Conservation (phyloP, 768 basidiomycete species). For the Podaxis sp. region DNA sequence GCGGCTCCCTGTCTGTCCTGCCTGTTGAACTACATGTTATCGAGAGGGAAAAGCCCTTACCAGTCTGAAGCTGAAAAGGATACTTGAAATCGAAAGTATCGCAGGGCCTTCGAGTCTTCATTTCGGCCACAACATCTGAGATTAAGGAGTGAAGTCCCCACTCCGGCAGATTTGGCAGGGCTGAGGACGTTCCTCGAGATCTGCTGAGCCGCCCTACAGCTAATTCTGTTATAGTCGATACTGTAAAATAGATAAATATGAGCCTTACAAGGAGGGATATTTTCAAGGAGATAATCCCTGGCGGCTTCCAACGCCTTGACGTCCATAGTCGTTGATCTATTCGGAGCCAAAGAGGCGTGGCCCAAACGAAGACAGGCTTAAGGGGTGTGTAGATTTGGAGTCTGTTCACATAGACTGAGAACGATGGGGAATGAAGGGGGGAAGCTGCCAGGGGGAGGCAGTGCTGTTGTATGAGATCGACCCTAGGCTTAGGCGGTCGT, state of each 20-base stretch:
- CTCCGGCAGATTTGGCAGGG: neutral
- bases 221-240: neutral
- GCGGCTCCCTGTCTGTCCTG: neutral
- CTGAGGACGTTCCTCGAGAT: neutral
- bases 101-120: conserved; percentile 1
- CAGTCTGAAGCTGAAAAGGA: neutral
- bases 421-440: too few species aligned
- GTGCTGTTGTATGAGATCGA: too few species aligned
- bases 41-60: neutral
- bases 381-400: too few species aligned
- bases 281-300: conserved; percentile 1
- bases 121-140: conserved; percentile 3
- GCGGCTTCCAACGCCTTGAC: neutral
- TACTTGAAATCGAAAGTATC: neutral
- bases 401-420: too few species aligned
- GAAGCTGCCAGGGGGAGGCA: too few species aligned
- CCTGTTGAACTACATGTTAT: neutral
- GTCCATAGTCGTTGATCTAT: neutral
- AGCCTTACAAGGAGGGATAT: conserved; percentile 3
- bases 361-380: neutral
- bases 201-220: conserved; percentile 5
- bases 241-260: neutral
- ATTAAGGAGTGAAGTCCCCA: neutral
- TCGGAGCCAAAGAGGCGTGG: neutral
- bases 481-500: too few species aligned